phyloP scores from a whole-genome alignment of 1,284 basidiomycete genomes.

The Xanthoconium separans region DNA sequence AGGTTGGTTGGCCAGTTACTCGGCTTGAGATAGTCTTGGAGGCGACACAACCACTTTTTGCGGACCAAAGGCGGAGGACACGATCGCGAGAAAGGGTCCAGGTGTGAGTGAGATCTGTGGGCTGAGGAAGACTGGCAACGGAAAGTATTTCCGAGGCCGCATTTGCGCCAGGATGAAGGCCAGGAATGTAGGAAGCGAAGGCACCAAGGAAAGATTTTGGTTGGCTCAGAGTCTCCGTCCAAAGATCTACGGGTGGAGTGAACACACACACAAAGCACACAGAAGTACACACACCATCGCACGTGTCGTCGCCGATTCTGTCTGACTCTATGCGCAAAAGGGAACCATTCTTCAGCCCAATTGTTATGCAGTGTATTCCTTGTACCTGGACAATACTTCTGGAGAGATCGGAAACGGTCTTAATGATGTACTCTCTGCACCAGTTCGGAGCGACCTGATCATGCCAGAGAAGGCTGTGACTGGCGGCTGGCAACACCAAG shows the following conservation, averaged over 20 bases:
- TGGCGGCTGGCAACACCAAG: slow-evolving; percentile 63
- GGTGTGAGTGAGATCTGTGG: slow-evolving; percentile 67
- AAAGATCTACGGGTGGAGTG: slow-evolving; percentile 47
- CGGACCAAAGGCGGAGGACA: slow-evolving; percentile 80
- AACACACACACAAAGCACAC: slow-evolving; percentile 2
- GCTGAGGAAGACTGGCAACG: slow-evolving; percentile 64
- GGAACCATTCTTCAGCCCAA: slow-evolving; percentile 68
- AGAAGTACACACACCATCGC: slow-evolving; percentile 48
- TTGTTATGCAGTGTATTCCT: slow-evolving; percentile 64
- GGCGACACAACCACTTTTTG: slow-evolving; percentile 65
- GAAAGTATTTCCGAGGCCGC: slow-evolving; percentile 62
- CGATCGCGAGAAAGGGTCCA: slow-evolving; percentile 91
- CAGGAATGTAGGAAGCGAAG: slow-evolving; percentile 64
- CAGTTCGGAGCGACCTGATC: slow-evolving; percentile 52
- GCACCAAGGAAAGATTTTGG: slow-evolving; percentile 62
- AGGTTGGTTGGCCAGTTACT: slow-evolving; percentile 10
- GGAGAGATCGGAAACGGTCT: slow-evolving; percentile 45
- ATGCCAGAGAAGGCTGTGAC: slow-evolving; percentile 56
- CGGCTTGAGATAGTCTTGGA: slow-evolving; percentile 48
- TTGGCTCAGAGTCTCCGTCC: slow-evolving; percentile 65
- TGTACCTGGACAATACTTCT: slow-evolving; percentile 66
- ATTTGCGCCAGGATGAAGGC: slow-evolving; percentile 44
- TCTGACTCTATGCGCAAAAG: slow-evolving; percentile 72
- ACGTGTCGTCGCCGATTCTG: slow-evolving; percentile 47
- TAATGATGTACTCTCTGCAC: slow-evolving; percentile 69